A percentile compares a stretch with the other conserved stretches of the same genome.
Conservation (phyloP, 805 yeast genomes). For the Yamadazyma ubonensis region DNA sequence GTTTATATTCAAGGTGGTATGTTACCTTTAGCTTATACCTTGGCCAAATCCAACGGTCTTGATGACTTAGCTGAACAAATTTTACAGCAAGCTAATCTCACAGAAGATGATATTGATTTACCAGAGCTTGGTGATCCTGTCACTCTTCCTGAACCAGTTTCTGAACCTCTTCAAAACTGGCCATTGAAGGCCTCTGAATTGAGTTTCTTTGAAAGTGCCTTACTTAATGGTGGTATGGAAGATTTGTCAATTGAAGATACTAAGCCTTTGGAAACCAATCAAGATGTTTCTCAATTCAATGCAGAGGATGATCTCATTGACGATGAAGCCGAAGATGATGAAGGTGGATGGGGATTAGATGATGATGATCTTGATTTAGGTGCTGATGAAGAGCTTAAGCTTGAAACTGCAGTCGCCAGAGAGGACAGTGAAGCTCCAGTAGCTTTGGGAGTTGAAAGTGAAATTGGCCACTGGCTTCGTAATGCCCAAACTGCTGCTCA, state of each 20-base stretch:
- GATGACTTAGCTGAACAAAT: constrained; percentile 71
- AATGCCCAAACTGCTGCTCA: constrained; percentile 89
- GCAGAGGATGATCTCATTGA: constrained; percentile 42
- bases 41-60: constrained; percentile 85
- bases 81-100: constrained; percentile 65
- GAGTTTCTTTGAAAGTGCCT: constrained; percentile 83
- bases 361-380: constrained; percentile 75
- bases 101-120: constrained; percentile 59
- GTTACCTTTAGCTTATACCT: constrained; percentile 85
- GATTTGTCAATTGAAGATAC: constrained; percentile 51
- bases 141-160: constrained; percentile 48
- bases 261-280: constrained; percentile 13
- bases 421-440: constrained; percentile 10
- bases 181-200: constrained; percentile 71
- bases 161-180: constrained; percentile 61
- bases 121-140: constrained; percentile 51
- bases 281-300: constrained; percentile 20
- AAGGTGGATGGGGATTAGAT: constrained; percentile 77
- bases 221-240: constrained; percentile 66
- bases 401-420: constrained; percentile 10
- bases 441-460: constrained; percentile 48
- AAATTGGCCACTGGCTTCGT: constrained; percentile 78
- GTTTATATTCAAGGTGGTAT: constrained; percentile 77
- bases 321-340: constrained; percentile 55
- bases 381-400: constrained; percentile 36